Base-by-base conservation (phyloP, 2,329 filamentous ascomycete genomes). In the Fusarium foetens region DNA sequence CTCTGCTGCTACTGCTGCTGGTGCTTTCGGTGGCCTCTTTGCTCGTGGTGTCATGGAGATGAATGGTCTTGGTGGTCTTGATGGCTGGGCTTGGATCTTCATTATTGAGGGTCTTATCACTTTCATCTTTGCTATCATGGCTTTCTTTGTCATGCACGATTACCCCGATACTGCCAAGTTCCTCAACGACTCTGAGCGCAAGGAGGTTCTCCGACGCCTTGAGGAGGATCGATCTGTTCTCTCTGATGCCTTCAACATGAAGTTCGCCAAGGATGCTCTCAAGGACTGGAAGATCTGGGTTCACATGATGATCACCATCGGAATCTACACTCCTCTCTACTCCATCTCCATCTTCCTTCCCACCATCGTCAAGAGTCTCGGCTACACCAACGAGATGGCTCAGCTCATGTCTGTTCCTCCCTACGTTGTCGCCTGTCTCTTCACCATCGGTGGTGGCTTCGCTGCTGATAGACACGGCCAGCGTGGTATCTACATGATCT, bases 31-130 rank as follows among this genome's bases (percentile, higher is more conserved):
- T 53, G 89, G 89, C 23, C 82, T 91, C 14, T 81, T 91, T 21
- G 89, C 89, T 6, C 86, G 86, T 36, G 89, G 84, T 27, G 87
- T 91, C 55, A 85, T 88, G 36, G 86, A 89, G 76, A 89, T 91
- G 86, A 75, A 84, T 3, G 86, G 86, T 5, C 73, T 82, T 11
- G 80, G 88, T 6, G 79, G 81, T 31, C 86, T 88, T 17, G 79
- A 81, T 54, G 92, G 91, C 3, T 95, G 93, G 93, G 85, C 88
- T 4, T 94, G 92, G 93, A 94, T 95, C 57, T 95, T 95, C 79
- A 92, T 94, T 65, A 82, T 94, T 7, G 91, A 93, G 78, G 87
- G 88, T 35, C 65, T 87, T 25, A 74, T 84, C 27, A 88, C 86
- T 10, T 78, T 88, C 8, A 4, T 84, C 36, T 81, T 87, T 45